phyloP scores from a whole-genome alignment of 305 asterid species.

The Petunia hybrid region DNA sequence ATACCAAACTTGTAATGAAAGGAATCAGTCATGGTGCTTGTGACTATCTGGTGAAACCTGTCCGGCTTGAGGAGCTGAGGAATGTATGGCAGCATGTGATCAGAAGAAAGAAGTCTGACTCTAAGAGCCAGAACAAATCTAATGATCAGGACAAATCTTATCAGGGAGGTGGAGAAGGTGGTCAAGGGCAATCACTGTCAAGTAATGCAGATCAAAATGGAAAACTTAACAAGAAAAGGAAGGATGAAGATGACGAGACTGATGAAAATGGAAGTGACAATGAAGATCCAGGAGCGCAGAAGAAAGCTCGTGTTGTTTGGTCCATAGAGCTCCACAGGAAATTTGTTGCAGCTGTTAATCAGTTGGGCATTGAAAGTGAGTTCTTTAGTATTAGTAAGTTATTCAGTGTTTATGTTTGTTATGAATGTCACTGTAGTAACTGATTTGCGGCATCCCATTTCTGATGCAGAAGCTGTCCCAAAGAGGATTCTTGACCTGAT shows the following conservation, averaged over 20 bases:
- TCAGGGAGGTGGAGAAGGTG: constrained; percentile 55
- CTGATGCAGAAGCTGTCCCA: constrained; percentile 83
- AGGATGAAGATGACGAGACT: constrained; percentile 73
- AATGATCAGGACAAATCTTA: constrained; percentile 34
- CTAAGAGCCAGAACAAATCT: constrained; percentile 28
- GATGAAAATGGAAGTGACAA: constrained; percentile 62
- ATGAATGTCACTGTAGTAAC: constrained; percentile 26
- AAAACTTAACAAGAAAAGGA: constrained; percentile 69
- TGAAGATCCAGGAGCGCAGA: constrained; percentile 73
- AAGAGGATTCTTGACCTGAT: constrained; percentile 89
- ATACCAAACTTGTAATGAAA: constrained; percentile 37
- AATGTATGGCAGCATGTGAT: constrained; percentile 43
- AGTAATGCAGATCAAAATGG: constrained; percentile 62
- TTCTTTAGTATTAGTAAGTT: constrained; percentile 22
- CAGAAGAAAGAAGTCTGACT: constrained; percentile 36
- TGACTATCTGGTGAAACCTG: constrained; percentile 43
- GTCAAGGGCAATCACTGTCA: constrained; percentile 49
- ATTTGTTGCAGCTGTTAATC: constrained; percentile 79
- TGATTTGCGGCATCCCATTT: constrained; percentile 11
- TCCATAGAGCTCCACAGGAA: constrained; percentile 92
- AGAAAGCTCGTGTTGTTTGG: constrained; percentile 92
- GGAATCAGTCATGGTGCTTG: constrained; percentile 43
- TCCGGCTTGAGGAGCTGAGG: constrained; percentile 37
- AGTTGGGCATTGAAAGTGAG: constrained; percentile 89
- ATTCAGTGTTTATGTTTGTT: constrained; percentile 5